Evolutionary conservation across 129 eudicot species (phyloP).

Genomic region (Flaveria linearis): DNA sequence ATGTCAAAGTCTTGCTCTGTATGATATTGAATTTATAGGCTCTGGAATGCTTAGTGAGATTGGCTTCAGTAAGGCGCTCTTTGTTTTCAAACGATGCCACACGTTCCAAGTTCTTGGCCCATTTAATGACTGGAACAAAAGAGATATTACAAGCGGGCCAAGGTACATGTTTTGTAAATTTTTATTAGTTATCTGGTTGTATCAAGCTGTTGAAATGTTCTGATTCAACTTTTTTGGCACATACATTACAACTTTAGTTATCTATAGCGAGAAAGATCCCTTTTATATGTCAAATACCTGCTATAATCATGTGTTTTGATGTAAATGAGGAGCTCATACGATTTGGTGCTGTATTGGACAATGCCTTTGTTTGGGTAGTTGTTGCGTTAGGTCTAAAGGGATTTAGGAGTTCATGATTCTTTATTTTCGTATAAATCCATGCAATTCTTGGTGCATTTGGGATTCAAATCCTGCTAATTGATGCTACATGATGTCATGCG

Average conservation of each 20-base stretch:
- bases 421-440: neutral
- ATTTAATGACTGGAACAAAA: conserved; percentile 89
- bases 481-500: conserved; percentile 8
- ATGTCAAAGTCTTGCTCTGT: neutral
- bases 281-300: neutral
- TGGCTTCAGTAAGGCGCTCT: conserved; percentile 96
- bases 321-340: neutral
- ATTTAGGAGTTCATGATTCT: neutral
- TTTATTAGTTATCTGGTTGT: neutral
- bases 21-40: conserved; percentile 47
- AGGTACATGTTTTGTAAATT: conserved; percentile 45
- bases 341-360: neutral
- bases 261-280: conserved; percentile 8
- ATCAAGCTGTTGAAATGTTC: neutral
- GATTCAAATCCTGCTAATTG: conserved; percentile 4
- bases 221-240: neutral
- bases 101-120: conserved; percentile 87
- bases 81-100: conserved; percentile 79
- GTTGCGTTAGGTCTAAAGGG: conserved; percentile 7
- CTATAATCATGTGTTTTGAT: neutral
- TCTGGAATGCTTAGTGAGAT: conserved; percentile 90
- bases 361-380: conserved; percentile 8
- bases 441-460: conserved; percentile 9
- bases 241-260: neutral
- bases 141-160: conserved; percentile 91